Evolutionary conservation across 2,329 filamentous ascomycete genomes (phyloP).

Genomic region (Aspergillus quadrilineatus): DNA sequence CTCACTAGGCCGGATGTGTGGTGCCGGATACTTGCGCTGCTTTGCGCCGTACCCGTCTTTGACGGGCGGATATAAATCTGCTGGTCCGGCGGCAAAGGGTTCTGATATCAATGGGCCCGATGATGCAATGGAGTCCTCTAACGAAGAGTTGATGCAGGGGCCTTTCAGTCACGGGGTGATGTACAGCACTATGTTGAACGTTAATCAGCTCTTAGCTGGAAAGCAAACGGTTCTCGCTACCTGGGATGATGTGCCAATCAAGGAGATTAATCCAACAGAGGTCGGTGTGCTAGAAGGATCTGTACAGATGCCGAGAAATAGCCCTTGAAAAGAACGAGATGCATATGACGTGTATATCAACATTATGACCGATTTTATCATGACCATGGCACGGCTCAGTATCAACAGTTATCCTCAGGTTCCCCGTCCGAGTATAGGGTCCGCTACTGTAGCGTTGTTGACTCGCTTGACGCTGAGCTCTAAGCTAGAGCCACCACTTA

Average conservation of each 20-base stretch:
- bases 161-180: constrained; percentile 17
- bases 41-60: constrained; percentile 21
- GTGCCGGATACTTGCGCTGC: constrained; percentile 21
- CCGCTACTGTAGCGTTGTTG: too few species aligned
- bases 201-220: constrained; percentile 15
- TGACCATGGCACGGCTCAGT: too few species aligned
- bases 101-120: constrained; percentile 20
- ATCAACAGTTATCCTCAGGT: too few species aligned
- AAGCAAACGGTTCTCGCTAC: constrained; percentile 16
- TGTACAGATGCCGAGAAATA: neutral
- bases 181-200: constrained; percentile 25
- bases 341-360: too few species aligned
- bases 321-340: too few species aligned
- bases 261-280: neutral
- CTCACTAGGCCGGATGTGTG: constrained; percentile 23
- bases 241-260: constrained; percentile 19
- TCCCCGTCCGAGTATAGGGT: too few species aligned
- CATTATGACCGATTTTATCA: too few species aligned
- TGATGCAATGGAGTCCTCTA: neutral
- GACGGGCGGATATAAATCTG: constrained; percentile 16
- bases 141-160: neutral
- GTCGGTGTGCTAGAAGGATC: constrained; percentile 7
- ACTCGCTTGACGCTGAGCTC: too few species aligned
- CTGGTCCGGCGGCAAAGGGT: constrained; percentile 10
- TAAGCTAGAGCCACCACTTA: too few species aligned